Conservation (phyloP, 129 eudicot species). For the Cynara cardunculus region DNA sequence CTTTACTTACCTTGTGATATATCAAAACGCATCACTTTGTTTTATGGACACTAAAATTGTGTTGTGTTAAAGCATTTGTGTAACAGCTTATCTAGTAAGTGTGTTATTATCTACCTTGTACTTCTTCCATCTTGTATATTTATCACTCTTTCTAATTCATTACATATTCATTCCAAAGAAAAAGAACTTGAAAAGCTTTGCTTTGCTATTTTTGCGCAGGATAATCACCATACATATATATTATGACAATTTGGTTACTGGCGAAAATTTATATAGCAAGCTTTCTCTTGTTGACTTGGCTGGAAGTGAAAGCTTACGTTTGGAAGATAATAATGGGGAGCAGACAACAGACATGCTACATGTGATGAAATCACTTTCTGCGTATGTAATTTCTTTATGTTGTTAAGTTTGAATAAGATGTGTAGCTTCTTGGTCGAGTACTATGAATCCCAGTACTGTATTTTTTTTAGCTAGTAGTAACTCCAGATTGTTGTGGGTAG, state of each 20-base stretch:
- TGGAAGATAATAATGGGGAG: constrained; percentile 68
- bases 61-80: not conserved
- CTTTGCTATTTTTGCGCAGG: constrained; percentile 52
- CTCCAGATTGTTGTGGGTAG: not conserved
- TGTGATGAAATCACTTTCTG: constrained; percentile 86
- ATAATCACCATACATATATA: constrained; percentile 77
- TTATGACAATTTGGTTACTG: constrained; percentile 72
- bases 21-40: not conserved
- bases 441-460: not conserved
- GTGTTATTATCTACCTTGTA: not conserved
- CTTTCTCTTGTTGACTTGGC: constrained; percentile 96
- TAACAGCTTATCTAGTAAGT: not conserved
- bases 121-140: not conserved
- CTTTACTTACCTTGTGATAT: not conserved
- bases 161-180: not conserved
- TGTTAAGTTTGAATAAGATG: not conserved
- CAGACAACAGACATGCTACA: constrained; percentile 83
- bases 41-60: not conserved
- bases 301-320: constrained; percentile 67
- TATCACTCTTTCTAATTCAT: not conserved
- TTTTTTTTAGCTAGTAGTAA: not conserved
- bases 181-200: constrained; percentile 1
- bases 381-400: constrained; percentile 48
- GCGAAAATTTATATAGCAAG: constrained; percentile 82
- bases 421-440: not conserved